A percentile compares a stretch with the other conserved stretches of the same genome.
Evolutionary conservation across 148 eudicot genomes (phyloP).

Genomic region (Hydrangea macrophylla): DNA sequence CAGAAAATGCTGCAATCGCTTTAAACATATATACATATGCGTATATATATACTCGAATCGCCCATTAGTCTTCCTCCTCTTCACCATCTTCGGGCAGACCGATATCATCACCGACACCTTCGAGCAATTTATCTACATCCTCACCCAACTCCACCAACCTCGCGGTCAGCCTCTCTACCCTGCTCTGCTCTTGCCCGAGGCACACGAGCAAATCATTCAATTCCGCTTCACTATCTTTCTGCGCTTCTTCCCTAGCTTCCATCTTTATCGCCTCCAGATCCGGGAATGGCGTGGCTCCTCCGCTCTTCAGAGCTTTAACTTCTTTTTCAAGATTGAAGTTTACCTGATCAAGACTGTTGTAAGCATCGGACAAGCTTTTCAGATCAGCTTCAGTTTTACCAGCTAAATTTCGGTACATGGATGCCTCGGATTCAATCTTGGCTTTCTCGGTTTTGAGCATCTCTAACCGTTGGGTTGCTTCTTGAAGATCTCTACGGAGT

Average conservation of each 20-base stretch:
- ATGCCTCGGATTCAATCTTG: slow-evolving; percentile 61
- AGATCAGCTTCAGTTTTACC: slow-evolving; percentile 80
- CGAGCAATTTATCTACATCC: slow-evolving; percentile 78
- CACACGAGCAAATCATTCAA: slow-evolving; percentile 83
- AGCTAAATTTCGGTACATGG: slow-evolving; percentile 50
- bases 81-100: slow-evolving; percentile 57
- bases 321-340: slow-evolving; percentile 64
- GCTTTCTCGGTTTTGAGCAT: slow-evolving; percentile 60
- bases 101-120: slow-evolving; percentile 80
- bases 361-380: slow-evolving; percentile 87
- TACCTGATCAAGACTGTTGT: slow-evolving; percentile 87
- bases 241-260: slow-evolving; percentile 84
- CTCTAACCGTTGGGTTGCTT: slow-evolving; percentile 59
- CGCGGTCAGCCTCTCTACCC: slow-evolving; percentile 69
- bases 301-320: slow-evolving; percentile 50
- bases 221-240: slow-evolving; percentile 85
- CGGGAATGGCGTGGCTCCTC: slow-evolving; percentile 38
- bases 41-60: neutral
- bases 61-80: slow-evolving; percentile 36
- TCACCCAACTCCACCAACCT: slow-evolving; percentile 76
- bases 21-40: neutral
- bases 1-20: neutral
- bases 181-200: slow-evolving; percentile 96
- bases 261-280: slow-evolving; percentile 72
- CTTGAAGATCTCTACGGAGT: slow-evolving; percentile 71